Base-by-base conservation (phyloP, 257 asterid species). In the Nicotiana otophora region DNA sequence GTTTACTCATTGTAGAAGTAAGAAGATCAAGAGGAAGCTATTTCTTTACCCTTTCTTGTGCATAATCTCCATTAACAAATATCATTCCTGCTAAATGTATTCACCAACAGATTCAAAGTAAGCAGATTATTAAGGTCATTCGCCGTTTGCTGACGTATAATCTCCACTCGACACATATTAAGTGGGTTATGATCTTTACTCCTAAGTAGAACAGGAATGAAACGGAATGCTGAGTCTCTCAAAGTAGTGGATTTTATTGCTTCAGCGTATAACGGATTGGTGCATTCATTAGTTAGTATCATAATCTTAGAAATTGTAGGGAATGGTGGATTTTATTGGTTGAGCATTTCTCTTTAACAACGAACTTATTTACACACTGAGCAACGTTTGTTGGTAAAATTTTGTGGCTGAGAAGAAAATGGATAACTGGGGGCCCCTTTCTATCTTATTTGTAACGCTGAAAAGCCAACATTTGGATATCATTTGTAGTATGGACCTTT, bases 381-480 rank as follows among this genome's bases (percentile, higher is more conserved):
- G 48, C 48, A 42, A 42, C 48, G 3, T 42, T 42, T 42, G 10
- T 42, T 42, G 48, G 48, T 42, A 42, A 42, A 42, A 42, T 42
- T 39, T 42, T 77, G 66, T 51, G 64, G 26, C 14, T 8, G 53
- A 54, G 75, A 11, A 28, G 14, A 33, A 58, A 78, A 58, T 33
- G 16, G 57, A 31, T 19, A 78, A 57, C 33, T 78, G 82, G 82
- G 82, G 55, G 2, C 60, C 74, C 31, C 26, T 60, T 42, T 11
- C 55, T 36, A 60, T 78, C 82, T 78, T 36, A 34, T 60, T 63
- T 60, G 54, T 46, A 60, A 23, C 39, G 82, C 55, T 67, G 68
- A 72, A 54, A 26, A 51, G 62, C 78, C 51, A 76, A 70, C 62
- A 34, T 34, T 78, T 68, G 70, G 81, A 82, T 62, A 36, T 12